Base-by-base conservation (phyloP, 2,329 filamentous ascomycete genomes). In the Chalaropsis ovoidea region DNA sequence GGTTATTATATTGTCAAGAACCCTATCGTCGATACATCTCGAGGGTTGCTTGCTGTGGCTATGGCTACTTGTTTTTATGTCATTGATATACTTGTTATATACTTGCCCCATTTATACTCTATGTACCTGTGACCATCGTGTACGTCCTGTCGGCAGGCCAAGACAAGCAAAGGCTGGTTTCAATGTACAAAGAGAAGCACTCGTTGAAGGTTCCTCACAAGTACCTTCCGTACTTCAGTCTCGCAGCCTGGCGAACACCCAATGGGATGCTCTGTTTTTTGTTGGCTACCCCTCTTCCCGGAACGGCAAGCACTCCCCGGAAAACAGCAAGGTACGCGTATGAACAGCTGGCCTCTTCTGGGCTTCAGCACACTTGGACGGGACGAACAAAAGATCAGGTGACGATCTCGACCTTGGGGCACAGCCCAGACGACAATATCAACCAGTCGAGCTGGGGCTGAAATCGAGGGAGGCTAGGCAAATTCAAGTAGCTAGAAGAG, bases 321-420 rank as follows among this genome's bases (percentile, higher is more conserved):
- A 39, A 39, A 39, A 1, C 35, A 1, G 8, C 3, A 39, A 39
- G 35, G 35, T 31, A 35, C 31, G 31, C n/a, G 54, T 58, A 35
- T 58, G 15, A 19, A 58, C 54, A 58, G 27, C 13, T 58, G 54
- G 54, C 54, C 54, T 58, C 31, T 58, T 58, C n/a, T 31, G 6
- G n/a, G 54, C 54, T n/a, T 27, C 47, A 7, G 47, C 11, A 52
- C 19, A 13, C 47, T 22, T 5, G 24, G 47, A 52, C 15, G 24
- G 27, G 47, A 52, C 47, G 24, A 52, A 17, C 22, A 52, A 27
- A 27, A 52, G 22, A 15, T 24, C 47, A 52, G 19, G 11, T 5
- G 47, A 52, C 47, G 47, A 52, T 52, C 47, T 24, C 11, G 22
- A 52, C 22, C 1, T 13, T 27, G 22, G 24, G 11, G 47, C 47